Evolutionary conservation across 2,329 filamentous ascomycete genomes (phyloP).

Genomic region (Nemania sp.): DNA sequence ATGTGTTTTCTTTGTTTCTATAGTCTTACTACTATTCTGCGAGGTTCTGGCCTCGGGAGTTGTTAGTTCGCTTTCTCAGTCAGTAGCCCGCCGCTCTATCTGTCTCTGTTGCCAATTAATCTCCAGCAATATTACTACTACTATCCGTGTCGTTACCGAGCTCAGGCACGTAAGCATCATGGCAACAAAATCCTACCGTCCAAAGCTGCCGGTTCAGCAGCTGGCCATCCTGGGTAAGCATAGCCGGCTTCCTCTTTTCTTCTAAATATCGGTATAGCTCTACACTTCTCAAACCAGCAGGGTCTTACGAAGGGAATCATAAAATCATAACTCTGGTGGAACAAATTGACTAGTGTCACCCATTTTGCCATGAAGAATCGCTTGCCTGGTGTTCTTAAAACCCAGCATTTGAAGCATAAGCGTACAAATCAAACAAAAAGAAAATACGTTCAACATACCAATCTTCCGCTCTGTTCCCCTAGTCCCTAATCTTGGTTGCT

Average conservation of each 20-base stretch:
- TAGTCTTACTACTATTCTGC: not conserved
- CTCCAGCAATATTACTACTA: not conserved
- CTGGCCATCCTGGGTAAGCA: slow-evolving; percentile 79
- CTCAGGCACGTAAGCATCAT: slow-evolving; percentile 32
- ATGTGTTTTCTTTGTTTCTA: slow-evolving; percentile 10
- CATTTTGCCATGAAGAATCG: slow-evolving; percentile 2
- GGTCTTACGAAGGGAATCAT: not conserved
- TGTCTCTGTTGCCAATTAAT: not conserved
- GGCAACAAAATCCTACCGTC: slow-evolving; percentile 48
- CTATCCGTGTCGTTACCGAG: not conserved
- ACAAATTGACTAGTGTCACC: slow-evolving; percentile 27
- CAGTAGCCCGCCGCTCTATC: slow-evolving; percentile 16
- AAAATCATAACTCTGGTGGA: not conserved
- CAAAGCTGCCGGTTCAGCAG: slow-evolving; percentile 81
- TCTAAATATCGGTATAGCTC: slow-evolving; percentile 3
- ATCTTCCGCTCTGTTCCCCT: not conserved
- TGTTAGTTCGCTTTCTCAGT: not conserved
- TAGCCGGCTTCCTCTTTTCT: slow-evolving; percentile 17
- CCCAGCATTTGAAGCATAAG: slow-evolving; percentile 1
- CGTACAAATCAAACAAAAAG: slow-evolving; percentile 17
- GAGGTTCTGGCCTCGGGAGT: not conserved
- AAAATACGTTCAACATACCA: slow-evolving; percentile 2
- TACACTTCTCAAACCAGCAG: not conserved
- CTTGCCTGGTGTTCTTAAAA: slow-evolving; percentile 13
- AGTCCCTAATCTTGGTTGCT: slow-evolving; percentile 14